A percentile compares a stretch with the other conserved stretches of the same genome.
These are phyloP conservation scores for Lachancea meyersii DNA, from an alignment of 805 yeast species.

Conservation along the genomic window DNA sequence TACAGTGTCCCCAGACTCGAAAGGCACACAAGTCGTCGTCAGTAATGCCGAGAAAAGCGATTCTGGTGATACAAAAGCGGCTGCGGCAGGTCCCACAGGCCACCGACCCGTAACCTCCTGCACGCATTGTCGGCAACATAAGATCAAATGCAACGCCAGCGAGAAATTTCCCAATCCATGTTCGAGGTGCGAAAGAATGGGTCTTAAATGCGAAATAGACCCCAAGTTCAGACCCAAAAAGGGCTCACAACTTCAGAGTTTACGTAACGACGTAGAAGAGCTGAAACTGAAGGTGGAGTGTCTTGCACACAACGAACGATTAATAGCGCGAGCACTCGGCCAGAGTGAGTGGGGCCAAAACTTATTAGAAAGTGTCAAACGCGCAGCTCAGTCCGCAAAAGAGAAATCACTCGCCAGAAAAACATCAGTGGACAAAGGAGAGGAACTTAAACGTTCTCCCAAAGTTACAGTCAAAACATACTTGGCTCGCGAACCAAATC, in stretches of 20 bases:
- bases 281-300: conserved; percentile 65
- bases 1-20: not conserved
- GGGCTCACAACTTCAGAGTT: conserved; percentile 80
- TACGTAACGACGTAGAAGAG: conserved; percentile 81
- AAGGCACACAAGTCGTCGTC: not conserved
- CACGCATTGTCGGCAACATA: conserved; percentile 91
- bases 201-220: conserved; percentile 76
- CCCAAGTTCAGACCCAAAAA: conserved; percentile 88
- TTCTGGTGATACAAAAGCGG: conserved; percentile 4
- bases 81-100: conserved; percentile 32
- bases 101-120: conserved; percentile 90
- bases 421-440: conserved; percentile 3
- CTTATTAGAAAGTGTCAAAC: conserved; percentile 15
- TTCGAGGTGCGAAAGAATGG: conserved; percentile 74
- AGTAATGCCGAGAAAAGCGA: not conserved
- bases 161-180: conserved; percentile 79
- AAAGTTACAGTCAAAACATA: conserved; percentile 38
- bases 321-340: conserved; percentile 57
- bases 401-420: conserved; percentile 6
- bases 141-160: conserved; percentile 87
- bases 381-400: conserved; percentile 7
- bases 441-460: too few species aligned
- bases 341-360: conserved; percentile 23
- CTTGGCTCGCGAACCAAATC: conserved; percentile 40
- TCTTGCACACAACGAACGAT: conserved; percentile 56